phyloP scores from a whole-genome alignment of 495 filamentous ascomycete species.

The Xylaria sp. region DNA sequence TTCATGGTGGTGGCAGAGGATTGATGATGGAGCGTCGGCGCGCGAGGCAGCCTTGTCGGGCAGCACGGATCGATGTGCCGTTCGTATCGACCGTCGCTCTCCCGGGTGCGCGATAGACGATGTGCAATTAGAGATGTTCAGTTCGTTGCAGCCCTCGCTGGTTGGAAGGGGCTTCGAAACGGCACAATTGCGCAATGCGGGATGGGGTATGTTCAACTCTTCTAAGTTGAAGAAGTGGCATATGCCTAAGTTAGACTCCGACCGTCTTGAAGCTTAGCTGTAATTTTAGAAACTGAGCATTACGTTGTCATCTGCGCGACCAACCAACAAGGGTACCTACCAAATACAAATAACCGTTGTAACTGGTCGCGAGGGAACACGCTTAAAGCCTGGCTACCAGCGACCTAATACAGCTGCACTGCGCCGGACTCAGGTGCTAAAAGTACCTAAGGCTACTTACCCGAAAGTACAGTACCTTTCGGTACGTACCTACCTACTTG shows the following conservation, averaged over 20 bases:
- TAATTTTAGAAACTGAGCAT: constrained; percentile 10
- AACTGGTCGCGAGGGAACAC: neutral
- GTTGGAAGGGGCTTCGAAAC: neutral
- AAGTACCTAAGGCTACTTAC: neutral
- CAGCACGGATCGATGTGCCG: constrained; percentile 22
- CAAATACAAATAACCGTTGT: neutral
- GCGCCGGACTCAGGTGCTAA: neutral
- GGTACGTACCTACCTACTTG: neutral
- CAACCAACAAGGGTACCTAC: neutral
- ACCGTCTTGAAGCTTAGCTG: constrained; percentile 1
- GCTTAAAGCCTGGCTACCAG: neutral
- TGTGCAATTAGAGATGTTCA: neutral
- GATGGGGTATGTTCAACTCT: neutral
- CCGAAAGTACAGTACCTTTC: too few relatives aligned
- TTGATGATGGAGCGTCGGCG: constrained; percentile 31
- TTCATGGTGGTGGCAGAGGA: constrained; percentile 47
- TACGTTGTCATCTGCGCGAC: constrained; percentile 4
- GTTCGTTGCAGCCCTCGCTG: neutral
- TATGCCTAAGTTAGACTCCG: neutral
- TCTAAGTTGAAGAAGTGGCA: constrained; percentile 14
- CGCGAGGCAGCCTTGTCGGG: constrained; percentile 41
- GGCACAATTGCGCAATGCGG: constrained; percentile 2
- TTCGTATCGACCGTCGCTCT: constrained; percentile 7
- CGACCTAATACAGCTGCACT: too few relatives aligned
- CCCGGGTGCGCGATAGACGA: neutral